Conservation (phyloP, 495 filamentous ascomycete species). For the Neurospora sublineolata region DNA sequence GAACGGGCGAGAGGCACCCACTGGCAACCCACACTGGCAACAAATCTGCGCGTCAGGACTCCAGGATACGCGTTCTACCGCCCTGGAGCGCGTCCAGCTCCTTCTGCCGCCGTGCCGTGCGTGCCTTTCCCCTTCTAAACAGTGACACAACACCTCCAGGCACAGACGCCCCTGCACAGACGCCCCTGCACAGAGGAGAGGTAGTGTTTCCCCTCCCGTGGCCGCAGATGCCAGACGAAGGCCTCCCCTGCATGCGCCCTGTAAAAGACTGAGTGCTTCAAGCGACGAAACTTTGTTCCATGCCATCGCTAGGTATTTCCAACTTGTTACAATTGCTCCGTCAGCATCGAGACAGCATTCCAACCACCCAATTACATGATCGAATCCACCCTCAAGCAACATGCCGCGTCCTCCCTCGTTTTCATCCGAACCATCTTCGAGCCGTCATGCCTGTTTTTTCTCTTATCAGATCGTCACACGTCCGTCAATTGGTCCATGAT, state of each 20-base stretch:
- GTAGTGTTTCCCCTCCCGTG: background rate
- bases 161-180: background rate
- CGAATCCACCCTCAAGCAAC: background rate
- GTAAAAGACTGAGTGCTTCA: background rate
- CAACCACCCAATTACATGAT: conserved; percentile 7
- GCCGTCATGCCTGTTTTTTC: background rate
- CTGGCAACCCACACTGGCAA: background rate
- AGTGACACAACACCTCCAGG: conserved; percentile 5
- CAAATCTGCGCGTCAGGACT: conserved; percentile 6
- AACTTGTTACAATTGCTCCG: background rate
- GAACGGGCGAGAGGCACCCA: background rate
- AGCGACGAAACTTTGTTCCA: background rate
- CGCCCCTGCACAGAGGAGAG: background rate
- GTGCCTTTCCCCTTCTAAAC: conserved; percentile 1
- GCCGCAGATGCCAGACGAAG: background rate
- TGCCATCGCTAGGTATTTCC: background rate
- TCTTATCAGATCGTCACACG: conserved; percentile 7
- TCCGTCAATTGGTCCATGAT: background rate
- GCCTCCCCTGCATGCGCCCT: background rate
- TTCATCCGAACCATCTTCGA: background rate
- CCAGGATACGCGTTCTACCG: conserved; percentile 10
- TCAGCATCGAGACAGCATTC: background rate
- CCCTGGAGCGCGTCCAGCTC: background rate
- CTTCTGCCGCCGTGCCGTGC: background rate
- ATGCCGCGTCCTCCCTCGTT: background rate